These are phyloP conservation scores for Aotearoamyces nothofagi DNA, from an alignment of 2,329 filamentous ascomycete genomes.

Conservation along the genomic window DNA sequence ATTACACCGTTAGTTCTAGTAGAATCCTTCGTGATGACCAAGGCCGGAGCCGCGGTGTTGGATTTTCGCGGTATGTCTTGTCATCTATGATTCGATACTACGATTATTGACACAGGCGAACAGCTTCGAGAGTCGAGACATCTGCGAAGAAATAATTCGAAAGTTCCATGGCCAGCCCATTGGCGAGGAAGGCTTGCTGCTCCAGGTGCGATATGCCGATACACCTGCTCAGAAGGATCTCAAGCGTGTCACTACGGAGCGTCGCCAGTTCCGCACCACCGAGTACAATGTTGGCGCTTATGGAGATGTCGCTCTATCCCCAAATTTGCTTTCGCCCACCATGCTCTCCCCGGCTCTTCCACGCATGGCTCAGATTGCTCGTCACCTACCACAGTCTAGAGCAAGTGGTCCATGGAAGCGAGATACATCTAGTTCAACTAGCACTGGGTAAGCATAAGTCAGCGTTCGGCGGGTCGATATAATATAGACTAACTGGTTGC, in stretches of 20 bases:
- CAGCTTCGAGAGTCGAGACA: constrained; percentile 78
- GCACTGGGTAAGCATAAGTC: constrained; percentile 9
- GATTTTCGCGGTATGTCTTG: constrained; percentile 74
- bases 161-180: constrained; percentile 70
- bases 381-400: constrained; percentile 15
- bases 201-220: constrained; percentile 93
- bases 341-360: constrained; percentile 20
- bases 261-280: constrained; percentile 87
- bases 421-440: constrained; percentile 8
- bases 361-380: constrained; percentile 16
- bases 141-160: constrained; percentile 80
- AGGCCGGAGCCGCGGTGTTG: constrained; percentile 89
- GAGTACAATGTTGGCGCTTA: constrained; percentile 76
- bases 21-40: constrained; percentile 87
- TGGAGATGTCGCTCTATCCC: constrained; percentile 31
- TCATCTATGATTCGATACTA: constrained; percentile 4
- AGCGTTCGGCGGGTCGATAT: no score
- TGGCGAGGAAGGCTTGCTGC: constrained; percentile 64
- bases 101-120: constrained; percentile 8
- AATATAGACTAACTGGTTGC: constrained; percentile 5
- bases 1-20: constrained; percentile 77
- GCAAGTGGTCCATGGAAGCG: constrained; percentile 19
- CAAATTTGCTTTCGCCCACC: constrained; percentile 29
- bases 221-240: constrained; percentile 92
- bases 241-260: constrained; percentile 90